Evolutionary conservation across 2,329 filamentous ascomycete species (phyloP).

Genomic region (Neopestalotiopsis rosae): DNA sequence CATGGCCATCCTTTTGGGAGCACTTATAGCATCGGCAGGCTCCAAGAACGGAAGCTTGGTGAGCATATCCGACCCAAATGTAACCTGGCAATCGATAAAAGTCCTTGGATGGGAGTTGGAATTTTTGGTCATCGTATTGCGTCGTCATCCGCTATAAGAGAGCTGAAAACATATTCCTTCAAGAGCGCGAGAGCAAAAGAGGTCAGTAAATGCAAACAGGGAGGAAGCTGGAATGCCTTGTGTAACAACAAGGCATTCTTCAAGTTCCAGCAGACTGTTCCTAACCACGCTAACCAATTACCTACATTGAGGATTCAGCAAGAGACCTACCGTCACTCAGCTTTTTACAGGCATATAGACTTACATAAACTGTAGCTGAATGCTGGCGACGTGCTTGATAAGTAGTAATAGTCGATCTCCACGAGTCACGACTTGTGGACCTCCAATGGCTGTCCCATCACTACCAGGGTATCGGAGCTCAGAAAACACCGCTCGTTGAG

Average conservation of each 20-base stretch:
- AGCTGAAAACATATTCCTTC: not conserved
- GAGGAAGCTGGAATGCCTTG: not conserved
- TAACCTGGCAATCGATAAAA: not conserved
- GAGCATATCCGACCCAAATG: not conserved
- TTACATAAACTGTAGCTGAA: not conserved
- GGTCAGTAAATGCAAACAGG: not conserved
- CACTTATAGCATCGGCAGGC: not conserved
- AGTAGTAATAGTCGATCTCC: not conserved
- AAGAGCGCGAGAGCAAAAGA: not conserved
- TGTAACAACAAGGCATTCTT: not conserved
- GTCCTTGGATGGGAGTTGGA: not conserved
- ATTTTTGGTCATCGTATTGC: not conserved
- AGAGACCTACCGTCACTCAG: not conserved
- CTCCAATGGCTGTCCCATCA: not conserved
- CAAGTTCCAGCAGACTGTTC: not conserved
- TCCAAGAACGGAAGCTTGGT: constrained; percentile 14
- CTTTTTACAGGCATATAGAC: not conserved
- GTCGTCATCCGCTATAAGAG: not conserved
- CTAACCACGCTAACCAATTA: not conserved
- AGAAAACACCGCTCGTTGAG: not conserved
- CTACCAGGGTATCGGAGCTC: not conserved
- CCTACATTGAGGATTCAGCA: not conserved
- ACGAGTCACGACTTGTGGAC: not conserved
- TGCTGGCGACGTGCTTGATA: not conserved
- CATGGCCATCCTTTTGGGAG: not conserved